Base-by-base conservation (phyloP, 768 basidiomycete genomes). In the Tephrocybe sp. region DNA sequence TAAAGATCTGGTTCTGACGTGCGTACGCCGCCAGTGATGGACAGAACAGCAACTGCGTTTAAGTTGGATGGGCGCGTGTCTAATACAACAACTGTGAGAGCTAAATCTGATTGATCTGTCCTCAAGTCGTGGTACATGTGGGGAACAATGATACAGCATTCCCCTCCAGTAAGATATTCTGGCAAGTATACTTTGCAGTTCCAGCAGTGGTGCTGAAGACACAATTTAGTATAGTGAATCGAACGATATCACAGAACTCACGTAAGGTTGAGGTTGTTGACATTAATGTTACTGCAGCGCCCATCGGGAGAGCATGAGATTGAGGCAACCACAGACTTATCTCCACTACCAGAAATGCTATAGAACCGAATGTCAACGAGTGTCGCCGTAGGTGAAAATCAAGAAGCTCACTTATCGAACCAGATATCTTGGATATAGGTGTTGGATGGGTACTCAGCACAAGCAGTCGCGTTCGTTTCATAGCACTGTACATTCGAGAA, bases 321-420 rank as follows among this genome's bases (percentile, higher is more conserved):
- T 12, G 69, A 68, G 4, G 79, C 83, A 1, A 85, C 83, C 4
- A 73, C 72, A 6, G 75, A 65, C 11, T 77, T 73, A 0, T 79
- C 80, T 1, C 77, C 76, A 4, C 80, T 81, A 0, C 84, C 84
- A 10, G 76, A 75, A 38, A 85, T 78, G 53, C 80, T 82, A 51
- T 1, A n/a, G 30, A 13, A 42, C 11, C 13, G 12, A 32, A 36
- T n/a, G 34, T 48, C 39, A 55, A 41, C 41, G n/a, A 46, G 32
- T 39, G 17, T 39, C 23, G 7, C 19, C 16, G 5, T 6, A 22
- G 10, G 5, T 36, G 38, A n/a, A 3, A 42, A 5, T 34, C 23
- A 35, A 38, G 30, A 32, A 0, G 56, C 66, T 35, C 45, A 81
- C 78, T 76, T 74, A 46, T 70, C 73, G 66, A 79, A 84, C 60